These are phyloP conservation scores for Ustanciosporium gigantosporum DNA, from an alignment of 1,284 basidiomycete species.

Conservation along the genomic window DNA sequence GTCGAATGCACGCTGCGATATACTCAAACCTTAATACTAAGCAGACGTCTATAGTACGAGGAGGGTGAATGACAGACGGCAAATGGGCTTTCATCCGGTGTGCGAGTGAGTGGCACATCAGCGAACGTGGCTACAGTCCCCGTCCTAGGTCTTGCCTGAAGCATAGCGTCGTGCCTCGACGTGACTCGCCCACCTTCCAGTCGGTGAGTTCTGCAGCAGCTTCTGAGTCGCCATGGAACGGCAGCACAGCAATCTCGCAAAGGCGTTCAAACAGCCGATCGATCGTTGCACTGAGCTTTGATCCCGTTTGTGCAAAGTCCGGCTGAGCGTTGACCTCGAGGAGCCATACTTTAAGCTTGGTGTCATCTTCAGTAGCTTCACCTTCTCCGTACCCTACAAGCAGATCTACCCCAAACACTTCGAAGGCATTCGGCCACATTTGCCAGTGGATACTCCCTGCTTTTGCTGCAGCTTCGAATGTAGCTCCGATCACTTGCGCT, in stretches of 20 bases:
- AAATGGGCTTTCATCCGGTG: too few species aligned
- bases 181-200: conserved; percentile 42
- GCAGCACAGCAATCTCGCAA: conserved; percentile 48
- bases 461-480: conserved; percentile 81
- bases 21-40: too few species aligned
- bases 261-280: conserved; percentile 72
- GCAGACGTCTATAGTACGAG: too few species aligned
- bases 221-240: conserved; percentile 15
- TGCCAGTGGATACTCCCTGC: conserved; percentile 82
- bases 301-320: conserved; percentile 89
- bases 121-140: too few species aligned
- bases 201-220: neutral
- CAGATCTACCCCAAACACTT: conserved; percentile 91
- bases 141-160: conserved; percentile 37
- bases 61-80: too few species aligned
- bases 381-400: conserved; percentile 67
- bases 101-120: too few species aligned
- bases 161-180: conserved; percentile 41
- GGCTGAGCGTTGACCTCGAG: conserved; percentile 94
- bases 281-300: conserved; percentile 77
- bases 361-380: neutral
- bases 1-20: too few species aligned
- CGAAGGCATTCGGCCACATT: conserved; percentile 85
- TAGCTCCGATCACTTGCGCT: conserved; percentile 69
- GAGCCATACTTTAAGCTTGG: conserved; percentile 70